These are phyloP conservation scores for Leptographium wingfieldii DNA, from an alignment of 2,329 filamentous ascomycete genomes.

Conservation along the genomic window DNA sequence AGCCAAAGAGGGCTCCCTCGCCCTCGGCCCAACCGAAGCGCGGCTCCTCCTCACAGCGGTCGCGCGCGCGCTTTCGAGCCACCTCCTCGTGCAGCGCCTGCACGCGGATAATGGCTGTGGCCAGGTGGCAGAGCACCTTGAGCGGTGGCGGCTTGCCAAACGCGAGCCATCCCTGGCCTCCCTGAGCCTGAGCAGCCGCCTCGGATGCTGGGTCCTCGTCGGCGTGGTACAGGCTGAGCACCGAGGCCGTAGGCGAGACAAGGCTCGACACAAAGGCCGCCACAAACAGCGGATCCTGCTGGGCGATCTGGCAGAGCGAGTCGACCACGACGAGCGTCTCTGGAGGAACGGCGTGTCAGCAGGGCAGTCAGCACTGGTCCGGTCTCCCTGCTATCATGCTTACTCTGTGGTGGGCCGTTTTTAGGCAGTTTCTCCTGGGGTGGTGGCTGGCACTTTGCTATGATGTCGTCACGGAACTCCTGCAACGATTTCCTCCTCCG, in stretches of 20 bases:
- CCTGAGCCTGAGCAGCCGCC: background rate
- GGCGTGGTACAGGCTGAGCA: constrained; percentile 70
- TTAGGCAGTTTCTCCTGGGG: constrained; percentile 8
- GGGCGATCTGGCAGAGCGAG: constrained; percentile 55
- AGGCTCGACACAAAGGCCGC: constrained; percentile 57
- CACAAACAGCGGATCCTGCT: constrained; percentile 41
- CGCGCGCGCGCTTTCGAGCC: constrained; percentile 58
- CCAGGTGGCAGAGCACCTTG: constrained; percentile 65
- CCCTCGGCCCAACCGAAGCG: constrained; percentile 67
- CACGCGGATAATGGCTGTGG: constrained; percentile 71
- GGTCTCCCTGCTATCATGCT: background rate
- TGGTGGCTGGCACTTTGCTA: constrained; percentile 33
- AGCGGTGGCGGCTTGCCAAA: constrained; percentile 58
- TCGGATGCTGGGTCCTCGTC: constrained; percentile 41
- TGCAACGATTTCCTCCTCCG: constrained; percentile 46
- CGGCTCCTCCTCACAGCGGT: constrained; percentile 63
- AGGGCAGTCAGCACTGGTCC: background rate
- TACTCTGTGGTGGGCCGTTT: constrained; percentile 11
- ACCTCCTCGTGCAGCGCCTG: constrained; percentile 64
- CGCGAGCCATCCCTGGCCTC: constrained; percentile 26
- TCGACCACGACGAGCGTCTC: constrained; percentile 69
- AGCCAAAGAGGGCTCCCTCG: constrained; percentile 66
- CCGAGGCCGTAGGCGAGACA: constrained; percentile 53
- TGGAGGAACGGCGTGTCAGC: constrained; percentile 19
- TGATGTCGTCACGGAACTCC: constrained; percentile 46